Percentiles rank a stretch among this genome's conserved stretches.
Conservation (phyloP, 176 grass and related monocot genomes). For the Avena atlantica region DNA sequence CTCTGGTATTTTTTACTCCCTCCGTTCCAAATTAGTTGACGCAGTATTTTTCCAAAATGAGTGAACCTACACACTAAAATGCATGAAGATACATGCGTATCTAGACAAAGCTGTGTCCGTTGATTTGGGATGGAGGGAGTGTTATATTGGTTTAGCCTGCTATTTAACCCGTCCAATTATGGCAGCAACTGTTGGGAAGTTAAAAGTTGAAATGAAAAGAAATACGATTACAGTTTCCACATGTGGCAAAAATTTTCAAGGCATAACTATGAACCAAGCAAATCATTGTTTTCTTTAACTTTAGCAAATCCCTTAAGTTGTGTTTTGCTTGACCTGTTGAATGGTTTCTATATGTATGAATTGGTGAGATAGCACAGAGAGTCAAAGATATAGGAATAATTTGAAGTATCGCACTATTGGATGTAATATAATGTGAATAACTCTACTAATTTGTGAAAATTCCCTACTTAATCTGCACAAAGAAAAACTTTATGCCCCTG, state of each 20-base stretch:
- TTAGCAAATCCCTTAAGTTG: background rate
- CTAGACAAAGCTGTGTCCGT: no score
- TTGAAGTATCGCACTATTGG: background rate
- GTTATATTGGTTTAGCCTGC: background rate
- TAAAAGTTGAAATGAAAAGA: background rate
- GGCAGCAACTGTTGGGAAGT: background rate
- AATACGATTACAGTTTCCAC: background rate
- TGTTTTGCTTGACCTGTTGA: slow-evolving; percentile 4
- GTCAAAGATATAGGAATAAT: background rate
- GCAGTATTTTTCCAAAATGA: no score
- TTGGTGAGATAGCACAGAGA: background rate
- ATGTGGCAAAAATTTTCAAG: background rate
- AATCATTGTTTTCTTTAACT: background rate
- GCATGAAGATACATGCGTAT: no score
- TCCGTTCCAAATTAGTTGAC: no score
- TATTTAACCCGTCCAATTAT: background rate
- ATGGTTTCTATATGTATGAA: background rate
- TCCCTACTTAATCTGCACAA: background rate
- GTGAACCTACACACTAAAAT: no score
- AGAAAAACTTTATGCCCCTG: background rate
- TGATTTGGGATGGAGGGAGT: no score
- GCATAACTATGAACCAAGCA: background rate
- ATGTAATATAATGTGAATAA: background rate
- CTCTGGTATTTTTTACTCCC: slow-evolving; percentile 7
- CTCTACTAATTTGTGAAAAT: background rate